phyloP scores from a whole-genome alignment of 208 protist genomes.

The Strigomonas galati region DNA sequence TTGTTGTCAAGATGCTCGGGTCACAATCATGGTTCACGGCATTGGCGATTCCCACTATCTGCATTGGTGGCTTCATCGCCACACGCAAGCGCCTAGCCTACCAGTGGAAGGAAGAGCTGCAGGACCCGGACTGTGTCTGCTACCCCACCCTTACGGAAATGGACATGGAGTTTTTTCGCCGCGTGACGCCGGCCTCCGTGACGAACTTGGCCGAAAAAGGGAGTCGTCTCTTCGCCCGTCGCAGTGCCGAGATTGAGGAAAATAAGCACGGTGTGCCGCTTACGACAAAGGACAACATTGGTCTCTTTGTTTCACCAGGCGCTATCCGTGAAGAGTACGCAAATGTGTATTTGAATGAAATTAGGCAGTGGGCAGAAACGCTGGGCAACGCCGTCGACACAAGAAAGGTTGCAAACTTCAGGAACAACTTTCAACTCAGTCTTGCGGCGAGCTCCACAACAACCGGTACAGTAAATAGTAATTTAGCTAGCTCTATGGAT shows the following conservation, averaged over 20 bases:
- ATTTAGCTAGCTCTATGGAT: neutral
- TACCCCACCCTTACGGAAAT: conserved; percentile 61
- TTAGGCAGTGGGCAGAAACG: conserved; percentile 37
- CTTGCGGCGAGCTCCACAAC: neutral
- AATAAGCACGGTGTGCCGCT: conserved; percentile 27
- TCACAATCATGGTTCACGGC: conserved; percentile 70
- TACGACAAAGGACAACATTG: conserved; percentile 54
- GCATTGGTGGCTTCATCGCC: conserved; percentile 62
- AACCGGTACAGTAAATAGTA: no score
- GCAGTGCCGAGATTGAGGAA: neutral
- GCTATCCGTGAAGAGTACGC: conserved; percentile 31
- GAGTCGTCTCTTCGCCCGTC: neutral
- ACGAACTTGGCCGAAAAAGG: conserved; percentile 8
- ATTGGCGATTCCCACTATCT: conserved; percentile 48
- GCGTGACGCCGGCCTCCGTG: conserved; percentile 35
- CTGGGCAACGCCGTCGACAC: conserved; percentile 58
- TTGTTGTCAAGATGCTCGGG: conserved; percentile 52
- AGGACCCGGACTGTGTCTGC: conserved; percentile 48
- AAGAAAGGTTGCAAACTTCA: conserved; percentile 36
- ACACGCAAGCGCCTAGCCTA: conserved; percentile 79
- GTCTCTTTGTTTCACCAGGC: conserved; percentile 36
- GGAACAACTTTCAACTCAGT: neutral
- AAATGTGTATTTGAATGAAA: conserved; percentile 62
- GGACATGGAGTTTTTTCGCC: conserved; percentile 65
- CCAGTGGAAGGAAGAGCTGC: conserved; percentile 84